phyloP scores from a whole-genome alignment of 116 monocot species.

The Papilionanthe hybrid region DNA sequence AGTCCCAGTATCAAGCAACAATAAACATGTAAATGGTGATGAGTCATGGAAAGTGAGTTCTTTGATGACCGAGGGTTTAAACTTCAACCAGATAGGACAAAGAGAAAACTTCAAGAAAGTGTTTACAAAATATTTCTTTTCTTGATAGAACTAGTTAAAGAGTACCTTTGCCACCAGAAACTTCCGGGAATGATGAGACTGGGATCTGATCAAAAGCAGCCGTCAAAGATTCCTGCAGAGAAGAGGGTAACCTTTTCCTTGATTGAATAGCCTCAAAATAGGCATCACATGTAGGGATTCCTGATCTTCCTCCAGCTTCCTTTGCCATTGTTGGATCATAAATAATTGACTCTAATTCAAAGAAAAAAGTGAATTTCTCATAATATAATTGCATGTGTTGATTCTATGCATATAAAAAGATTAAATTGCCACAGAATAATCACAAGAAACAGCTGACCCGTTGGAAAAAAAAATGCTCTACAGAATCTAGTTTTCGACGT shows the following conservation, averaged over 20 bases:
- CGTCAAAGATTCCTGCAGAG: slow-evolving; percentile 66
- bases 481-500: neutral
- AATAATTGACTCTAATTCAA: neutral
- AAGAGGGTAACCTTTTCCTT: slow-evolving; percentile 69
- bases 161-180: slow-evolving; percentile 81
- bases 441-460: neutral
- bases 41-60: neutral
- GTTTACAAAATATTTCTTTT: neutral
- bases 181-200: slow-evolving; percentile 80
- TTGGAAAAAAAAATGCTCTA: neutral
- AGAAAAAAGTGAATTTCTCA: slow-evolving; percentile 3
- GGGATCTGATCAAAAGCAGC: slow-evolving; percentile 77
- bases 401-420: neutral
- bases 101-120: neutral
- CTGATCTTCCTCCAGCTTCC: slow-evolving; percentile 18
- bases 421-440: slow-evolving; percentile 1
- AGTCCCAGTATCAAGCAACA: too few relatives aligned
- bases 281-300: slow-evolving; percentile 63
- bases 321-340: slow-evolving; percentile 36
- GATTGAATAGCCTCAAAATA: slow-evolving; percentile 82
- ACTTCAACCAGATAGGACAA: neutral
- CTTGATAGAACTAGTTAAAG: neutral
- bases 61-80: neutral
- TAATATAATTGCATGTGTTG: neutral
- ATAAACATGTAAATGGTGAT: too few relatives aligned